Percentiles rank a stretch among this genome's conserved stretches.
Conservation (phyloP, 2,329 filamentous ascomycete genomes). For the Didymella segeticola region DNA sequence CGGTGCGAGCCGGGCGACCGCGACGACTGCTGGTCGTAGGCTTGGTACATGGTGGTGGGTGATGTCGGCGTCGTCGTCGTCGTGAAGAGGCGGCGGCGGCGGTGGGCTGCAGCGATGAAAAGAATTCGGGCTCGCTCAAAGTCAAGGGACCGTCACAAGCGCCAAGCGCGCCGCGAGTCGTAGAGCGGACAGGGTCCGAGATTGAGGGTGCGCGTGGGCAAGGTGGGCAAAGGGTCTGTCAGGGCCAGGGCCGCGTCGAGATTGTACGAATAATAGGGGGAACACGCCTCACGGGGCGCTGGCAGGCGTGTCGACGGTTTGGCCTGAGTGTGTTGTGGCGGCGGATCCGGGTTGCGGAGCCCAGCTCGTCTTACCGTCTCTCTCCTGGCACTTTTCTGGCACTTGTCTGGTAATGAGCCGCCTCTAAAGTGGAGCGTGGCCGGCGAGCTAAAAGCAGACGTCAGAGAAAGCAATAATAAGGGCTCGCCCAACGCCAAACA, state of each 20-base stretch:
- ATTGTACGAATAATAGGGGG: slow-evolving; percentile 23
- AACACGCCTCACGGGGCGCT: slow-evolving; percentile 27
- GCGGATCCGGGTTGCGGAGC: slow-evolving; percentile 28
- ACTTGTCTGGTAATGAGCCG: slow-evolving; percentile 14
- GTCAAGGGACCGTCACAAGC: slow-evolving; percentile 14
- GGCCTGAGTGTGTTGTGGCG: slow-evolving; percentile 22
- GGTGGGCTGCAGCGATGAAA: slow-evolving; percentile 26
- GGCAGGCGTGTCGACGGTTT: slow-evolving; percentile 26
- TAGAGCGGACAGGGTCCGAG: slow-evolving; percentile 22
- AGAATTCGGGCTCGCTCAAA: slow-evolving; percentile 38
- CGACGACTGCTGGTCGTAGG: slow-evolving; percentile 55
- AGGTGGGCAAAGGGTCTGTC: slow-evolving; percentile 1
- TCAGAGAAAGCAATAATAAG: slow-evolving; percentile 15
- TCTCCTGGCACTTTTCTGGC: slow-evolving; percentile 9
- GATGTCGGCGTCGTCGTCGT: too few relatives aligned
- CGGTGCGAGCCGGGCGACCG: slow-evolving; percentile 79
- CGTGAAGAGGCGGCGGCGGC: slow-evolving; percentile 22
- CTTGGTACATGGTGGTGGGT: slow-evolving; percentile 44
- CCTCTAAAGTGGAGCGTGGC: slow-evolving; percentile 26
- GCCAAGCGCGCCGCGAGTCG: slow-evolving; percentile 18
- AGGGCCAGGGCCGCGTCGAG: slow-evolving; percentile 5
- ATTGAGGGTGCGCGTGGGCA: slow-evolving; percentile 19
- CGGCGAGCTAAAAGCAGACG: slow-evolving; percentile 24
- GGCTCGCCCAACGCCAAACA: slow-evolving; percentile 7
- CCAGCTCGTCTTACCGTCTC: slow-evolving; percentile 41